Evolutionary conservation across 768 basidiomycete species (phyloP), one percentile per base, ranked within the genome.

Genomic region (Hygrophorus russula): DNA sequence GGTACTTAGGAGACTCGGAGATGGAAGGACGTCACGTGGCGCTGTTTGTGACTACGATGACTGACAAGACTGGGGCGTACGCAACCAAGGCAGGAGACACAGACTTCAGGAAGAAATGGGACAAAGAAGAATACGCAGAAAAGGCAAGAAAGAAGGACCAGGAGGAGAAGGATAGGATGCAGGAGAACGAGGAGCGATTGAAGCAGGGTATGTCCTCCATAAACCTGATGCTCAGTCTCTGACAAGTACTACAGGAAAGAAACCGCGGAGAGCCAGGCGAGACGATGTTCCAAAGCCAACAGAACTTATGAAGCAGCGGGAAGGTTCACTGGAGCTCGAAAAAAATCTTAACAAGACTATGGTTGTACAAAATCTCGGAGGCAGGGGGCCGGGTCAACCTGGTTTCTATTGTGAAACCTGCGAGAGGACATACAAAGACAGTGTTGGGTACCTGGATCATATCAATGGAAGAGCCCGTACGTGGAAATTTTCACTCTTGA

Each of bases 261-360:
- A 77, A 52, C 88, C 88, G 4, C 64, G 80, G 9, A 80, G 74
- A 52, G 75, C 74, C 11, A 65, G 67, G 45, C 76, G 74, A 43
- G 79, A 82, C 31, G 87, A 94, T 52, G 62, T 94, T 1, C 94
- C 96, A 0, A 93, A 91, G 57, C 87, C 96, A 2, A 98, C 92
- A 2, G 82, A 96, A 54, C 74, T 89, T 44, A 86, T 97, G 80
- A 79, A 96, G 57, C 82, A 79, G 52, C 82, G 96, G 36, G 91
- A 91, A 30, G 68, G 62, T 0, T 74, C 86, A 17, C 68, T 99
- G 6, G 91, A 90, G 42, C 78, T 99, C 18, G 90, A 96, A 54
- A 96, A 93, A 69, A 96, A 98, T 62, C 71, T 97, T 28, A 76
- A 76, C 54, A 98, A 97, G 73, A 94, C 87, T 0, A 86, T 93